Evolutionary conservation across 495 filamentous ascomycete species (phyloP).

Genomic region (Penicillium canariense): DNA sequence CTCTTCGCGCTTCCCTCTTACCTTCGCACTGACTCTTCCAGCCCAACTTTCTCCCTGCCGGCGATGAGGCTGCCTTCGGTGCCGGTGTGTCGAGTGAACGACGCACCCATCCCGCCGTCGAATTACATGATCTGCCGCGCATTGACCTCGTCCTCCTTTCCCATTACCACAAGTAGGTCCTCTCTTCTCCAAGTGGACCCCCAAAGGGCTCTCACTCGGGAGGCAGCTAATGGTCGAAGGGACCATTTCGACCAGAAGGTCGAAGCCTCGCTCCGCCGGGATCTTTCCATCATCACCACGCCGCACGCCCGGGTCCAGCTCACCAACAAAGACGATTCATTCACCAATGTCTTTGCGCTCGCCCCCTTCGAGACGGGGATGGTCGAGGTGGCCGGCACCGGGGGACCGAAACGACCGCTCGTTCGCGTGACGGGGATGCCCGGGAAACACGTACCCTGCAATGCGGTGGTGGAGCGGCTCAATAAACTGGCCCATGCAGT

Average conservation of each 20-base stretch:
- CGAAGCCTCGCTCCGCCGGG: constrained; percentile 54
- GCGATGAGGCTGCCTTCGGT: constrained; percentile 66
- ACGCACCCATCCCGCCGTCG: constrained; percentile 57
- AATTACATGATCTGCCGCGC: constrained; percentile 58
- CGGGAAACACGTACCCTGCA: constrained; percentile 65
- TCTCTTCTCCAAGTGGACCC: too few species aligned
- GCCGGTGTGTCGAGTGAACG: constrained; percentile 56
- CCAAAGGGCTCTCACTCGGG: neutral
- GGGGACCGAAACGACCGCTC: constrained; percentile 15
- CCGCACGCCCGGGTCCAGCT: constrained; percentile 59
- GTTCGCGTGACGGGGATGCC: constrained; percentile 66
- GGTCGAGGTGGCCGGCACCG: constrained; percentile 40
- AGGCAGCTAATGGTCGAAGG: constrained; percentile 19
- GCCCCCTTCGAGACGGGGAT: constrained; percentile 54
- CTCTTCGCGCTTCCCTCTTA: too few species aligned
- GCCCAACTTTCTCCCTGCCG: constrained; percentile 69
- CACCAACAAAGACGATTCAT: constrained; percentile 45
- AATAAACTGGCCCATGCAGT: constrained; percentile 63
- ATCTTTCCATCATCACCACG: constrained; percentile 64
- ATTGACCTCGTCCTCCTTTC: constrained; percentile 61
- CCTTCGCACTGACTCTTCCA: constrained; percentile 7
- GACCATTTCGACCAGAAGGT: constrained; percentile 65
- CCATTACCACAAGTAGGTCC: constrained; percentile 58
- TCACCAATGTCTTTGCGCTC: constrained; percentile 52
- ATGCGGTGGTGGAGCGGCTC: constrained; percentile 34